Conservation (phyloP, 2,329 filamentous ascomycete species). For the Stachybotrys elegans region DNA sequence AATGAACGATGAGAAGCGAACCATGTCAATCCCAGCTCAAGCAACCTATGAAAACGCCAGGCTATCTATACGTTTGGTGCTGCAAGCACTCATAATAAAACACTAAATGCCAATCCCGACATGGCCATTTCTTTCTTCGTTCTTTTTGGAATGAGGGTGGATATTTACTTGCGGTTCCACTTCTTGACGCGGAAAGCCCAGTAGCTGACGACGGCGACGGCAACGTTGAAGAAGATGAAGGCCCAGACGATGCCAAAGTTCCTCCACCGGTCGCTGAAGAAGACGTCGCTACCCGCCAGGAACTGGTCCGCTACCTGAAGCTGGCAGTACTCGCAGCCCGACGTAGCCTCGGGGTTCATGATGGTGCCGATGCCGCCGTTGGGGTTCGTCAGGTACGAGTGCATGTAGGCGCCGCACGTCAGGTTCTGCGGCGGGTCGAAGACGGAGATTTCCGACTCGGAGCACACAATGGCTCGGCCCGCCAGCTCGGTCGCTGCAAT, state of each 20-base stretch:
- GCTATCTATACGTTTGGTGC: too few species aligned
- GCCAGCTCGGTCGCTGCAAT: slow-evolving; percentile 62
- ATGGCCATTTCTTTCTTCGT: too few species aligned
- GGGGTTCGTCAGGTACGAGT: slow-evolving; percentile 40
- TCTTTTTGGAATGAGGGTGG: too few species aligned
- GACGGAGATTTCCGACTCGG: slow-evolving; percentile 49
- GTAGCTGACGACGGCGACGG: slow-evolving; percentile 51
- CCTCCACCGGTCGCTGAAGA: slow-evolving; percentile 50
- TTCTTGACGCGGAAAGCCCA: slow-evolving; percentile 28
- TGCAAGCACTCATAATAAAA: too few species aligned
- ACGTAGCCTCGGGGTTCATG: slow-evolving; percentile 48
- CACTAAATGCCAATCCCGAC: too few species aligned
- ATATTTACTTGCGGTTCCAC: too few species aligned
- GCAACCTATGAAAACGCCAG: too few species aligned
- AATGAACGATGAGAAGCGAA: too few species aligned
- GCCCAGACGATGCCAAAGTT: slow-evolving; percentile 63
- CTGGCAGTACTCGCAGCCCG: slow-evolving; percentile 58
- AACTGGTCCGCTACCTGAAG: slow-evolving; percentile 54
- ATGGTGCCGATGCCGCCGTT: slow-evolving; percentile 57
- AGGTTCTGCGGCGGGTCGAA: slow-evolving; percentile 54
- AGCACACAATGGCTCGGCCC: slow-evolving; percentile 44
- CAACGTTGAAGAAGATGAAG: slow-evolving; percentile 56
- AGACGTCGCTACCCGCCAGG: slow-evolving; percentile 34
- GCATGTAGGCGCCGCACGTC: slow-evolving; percentile 45
- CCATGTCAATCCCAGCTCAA: too few species aligned